Base-by-base conservation (phyloP, 768 basidiomycete genomes). In the Phaeolepiota aurea region DNA sequence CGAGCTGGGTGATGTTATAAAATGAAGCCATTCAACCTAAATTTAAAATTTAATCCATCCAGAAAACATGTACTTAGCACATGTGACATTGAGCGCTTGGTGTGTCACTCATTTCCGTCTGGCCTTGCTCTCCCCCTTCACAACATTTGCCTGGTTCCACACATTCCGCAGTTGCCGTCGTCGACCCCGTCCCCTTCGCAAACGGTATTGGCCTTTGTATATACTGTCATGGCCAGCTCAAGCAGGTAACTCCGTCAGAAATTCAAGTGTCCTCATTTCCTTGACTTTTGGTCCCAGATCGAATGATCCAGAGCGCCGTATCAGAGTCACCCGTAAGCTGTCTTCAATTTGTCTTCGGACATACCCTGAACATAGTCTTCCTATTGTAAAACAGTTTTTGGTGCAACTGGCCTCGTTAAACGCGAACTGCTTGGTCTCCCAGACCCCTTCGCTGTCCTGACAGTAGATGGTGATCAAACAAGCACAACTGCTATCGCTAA, bases 371-470 rank as follows among this genome's bases (percentile, higher is more conserved):
- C n/a, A n/a, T n/a, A n/a, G n/a, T n/a, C n/a, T n/a, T n/a, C n/a
- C 41, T 15, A 38, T 43, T 22, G 13, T 19, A 30, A 20, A 15
- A 33, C 39, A 89, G 87, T 90, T 42, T 79, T 82, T 51, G 82
- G 81, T 19, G 91, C 87, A 30, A 78, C 71, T 48, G 76, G 76
- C 25, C 73, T 90, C 19, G 72, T 68, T 46, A 89, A 88, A 56
- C 76, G 87, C 20, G 86, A 88, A 51, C 63, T 89, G 4, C 76
- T 89, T 54, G 70, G 83, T 48, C 69, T 89, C 7, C 90, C 90
- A 2, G 88, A 91, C 60, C 90, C 90, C 3, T 90, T 90, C 54
- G 89, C 86, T 4, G 84, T 91, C 10, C 70, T 94, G 36, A 87
- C 85, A 4, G 83, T 91, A 44, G 89, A 91, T 54, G 82, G 79